Evolutionary conservation across 441 rosid genomes (phyloP).

Genomic region (Corymbia citriodora): DNA sequence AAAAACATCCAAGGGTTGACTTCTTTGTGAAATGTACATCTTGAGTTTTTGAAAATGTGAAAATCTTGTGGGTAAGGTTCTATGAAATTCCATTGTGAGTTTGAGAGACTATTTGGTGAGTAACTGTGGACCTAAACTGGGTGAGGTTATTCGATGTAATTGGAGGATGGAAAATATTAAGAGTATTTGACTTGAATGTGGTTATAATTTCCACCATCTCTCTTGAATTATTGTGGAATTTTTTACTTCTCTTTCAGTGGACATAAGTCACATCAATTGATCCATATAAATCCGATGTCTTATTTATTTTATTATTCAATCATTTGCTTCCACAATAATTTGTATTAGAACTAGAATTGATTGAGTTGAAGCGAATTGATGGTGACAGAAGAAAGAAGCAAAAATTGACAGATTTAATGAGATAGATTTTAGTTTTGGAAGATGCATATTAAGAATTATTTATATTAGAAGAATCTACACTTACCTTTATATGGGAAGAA

Average conservation of each 20-base stretch:
- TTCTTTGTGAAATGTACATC: neutral
- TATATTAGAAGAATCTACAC: neutral
- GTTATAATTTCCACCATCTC: neutral
- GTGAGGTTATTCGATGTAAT: neutral
- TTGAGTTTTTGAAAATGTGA: neutral
- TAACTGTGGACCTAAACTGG: neutral
- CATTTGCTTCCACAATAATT: neutral
- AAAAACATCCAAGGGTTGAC: neutral
- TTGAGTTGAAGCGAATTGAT: neutral
- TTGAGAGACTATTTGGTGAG: neutral
- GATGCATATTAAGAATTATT: neutral
- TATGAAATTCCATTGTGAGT: neutral
- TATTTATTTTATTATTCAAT: neutral
- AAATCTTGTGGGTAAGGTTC: neutral
- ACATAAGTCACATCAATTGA: neutral
- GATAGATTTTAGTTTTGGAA: neutral
- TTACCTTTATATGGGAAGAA: neutral
- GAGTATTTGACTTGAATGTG: neutral
- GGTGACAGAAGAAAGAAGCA: rapidly evolving
- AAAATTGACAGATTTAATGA: neutral
- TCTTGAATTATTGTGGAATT: neutral
- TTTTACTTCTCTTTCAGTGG: neutral
- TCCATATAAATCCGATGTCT: neutral
- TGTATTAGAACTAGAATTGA: neutral
- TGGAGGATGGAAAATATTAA: neutral